phyloP scores from a whole-genome alignment of 2,329 filamentous ascomycete genomes.

The Septoria petroselini region DNA sequence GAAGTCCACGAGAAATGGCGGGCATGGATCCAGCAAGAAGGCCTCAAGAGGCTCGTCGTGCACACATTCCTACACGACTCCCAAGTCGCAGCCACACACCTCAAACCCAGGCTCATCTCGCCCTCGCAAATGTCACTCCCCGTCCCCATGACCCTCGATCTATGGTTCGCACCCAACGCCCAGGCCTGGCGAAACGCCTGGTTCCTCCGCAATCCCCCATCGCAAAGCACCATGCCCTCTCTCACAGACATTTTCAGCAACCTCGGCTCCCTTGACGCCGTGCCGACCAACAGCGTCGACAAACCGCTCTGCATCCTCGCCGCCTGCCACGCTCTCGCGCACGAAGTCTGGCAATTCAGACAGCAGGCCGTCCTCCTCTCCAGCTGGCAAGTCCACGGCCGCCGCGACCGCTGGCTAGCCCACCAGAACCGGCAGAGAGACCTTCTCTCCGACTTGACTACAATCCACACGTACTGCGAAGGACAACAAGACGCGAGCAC shows the following conservation, averaged over 20 bases:
- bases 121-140: conserved; percentile 65
- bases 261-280: conserved; percentile 16
- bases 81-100: conserved; percentile 62
- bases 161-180: conserved; percentile 64
- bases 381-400: conserved; percentile 22
- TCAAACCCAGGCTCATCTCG: conserved; percentile 61
- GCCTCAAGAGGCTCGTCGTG: conserved; percentile 64
- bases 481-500: conserved; percentile 13
- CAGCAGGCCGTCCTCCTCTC: conserved; percentile 41
- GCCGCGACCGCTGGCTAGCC: conserved; percentile 29
- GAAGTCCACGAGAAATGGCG: conserved; percentile 62
- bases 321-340: conserved; percentile 57
- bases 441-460: conserved; percentile 25
- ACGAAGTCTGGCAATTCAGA: conserved; percentile 58
- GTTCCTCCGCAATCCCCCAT: conserved; percentile 38
- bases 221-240: conserved; percentile 44
- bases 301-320: conserved; percentile 57
- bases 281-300: conserved; percentile 53
- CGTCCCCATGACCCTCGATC: conserved; percentile 56
- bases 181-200: conserved; percentile 61
- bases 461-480: conserved; percentile 26
- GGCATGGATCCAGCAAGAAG: conserved; percentile 60
- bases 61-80: conserved; percentile 63
- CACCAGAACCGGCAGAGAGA: conserved; percentile 27
- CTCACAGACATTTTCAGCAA: conserved; percentile 45